Base-by-base conservation (phyloP, 225 moss, liverwort and hornwort genomes). In the Anthoceros angustus region DNA sequence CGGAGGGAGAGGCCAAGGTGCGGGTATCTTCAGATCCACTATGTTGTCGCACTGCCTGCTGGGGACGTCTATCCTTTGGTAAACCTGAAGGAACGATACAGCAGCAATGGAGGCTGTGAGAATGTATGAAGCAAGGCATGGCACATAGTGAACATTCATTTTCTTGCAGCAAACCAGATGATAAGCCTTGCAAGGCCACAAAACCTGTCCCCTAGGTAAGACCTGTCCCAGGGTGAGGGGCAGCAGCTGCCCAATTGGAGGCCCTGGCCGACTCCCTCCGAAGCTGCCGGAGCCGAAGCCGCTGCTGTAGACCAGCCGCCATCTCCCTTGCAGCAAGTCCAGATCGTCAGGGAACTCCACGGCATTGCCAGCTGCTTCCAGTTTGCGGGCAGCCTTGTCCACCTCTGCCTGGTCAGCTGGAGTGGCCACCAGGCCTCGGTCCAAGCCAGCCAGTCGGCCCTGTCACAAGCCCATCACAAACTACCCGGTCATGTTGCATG, bases 261-360 rank as follows among this genome's bases (percentile, higher is more conserved):
- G 95, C 25, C 95, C 95, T 15, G 95, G 95, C 39, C 95, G 75
- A 71, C 83, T 69, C 63, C 95, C 92, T 66, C 92, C 95, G 64
- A 92, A 78, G 70, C 95, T 92, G 41, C 92, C 92, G 3, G 85
- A 82, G 14, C 73, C 74, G 70, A 98, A 98, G 2, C 88, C 95
- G 77, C 95, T 98, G 40, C 78, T 74, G 64, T 85, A 98, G 64
- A 92, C 76, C 41, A 98, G 80, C 15, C 95, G 88, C 95, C 95
- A 98, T 77, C 80, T 72, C 9, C 95, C 95, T 75, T 92, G 88
- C 23, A 98, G 67, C 69, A 79, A 61, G 71, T 82, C 84, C 20
- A 92, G 77, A 70, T 86, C 87, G 48, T 78, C 67, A 6, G 92
- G 81, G 18, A 98, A 66, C 79, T 78, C 67, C 14, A 87, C 43